phyloP scores from a whole-genome alignment of 768 basidiomycete species.

The Naganishia onofrii region DNA sequence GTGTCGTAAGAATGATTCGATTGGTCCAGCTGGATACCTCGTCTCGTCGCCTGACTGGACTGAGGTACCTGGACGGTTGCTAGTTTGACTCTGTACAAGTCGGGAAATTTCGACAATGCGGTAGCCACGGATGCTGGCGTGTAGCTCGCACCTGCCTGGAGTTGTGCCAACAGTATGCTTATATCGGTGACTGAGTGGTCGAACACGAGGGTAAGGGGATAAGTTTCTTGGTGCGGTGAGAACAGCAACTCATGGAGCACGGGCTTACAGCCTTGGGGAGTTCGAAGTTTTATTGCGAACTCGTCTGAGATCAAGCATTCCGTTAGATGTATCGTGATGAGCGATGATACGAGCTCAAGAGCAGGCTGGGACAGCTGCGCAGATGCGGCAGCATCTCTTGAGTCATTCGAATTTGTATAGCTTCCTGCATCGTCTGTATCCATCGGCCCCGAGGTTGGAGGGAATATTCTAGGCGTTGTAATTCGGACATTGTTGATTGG shows the following conservation, averaged over 20 bases:
- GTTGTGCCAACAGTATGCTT: not conserved
- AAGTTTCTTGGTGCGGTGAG: not conserved
- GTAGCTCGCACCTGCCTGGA: not conserved
- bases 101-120: not conserved
- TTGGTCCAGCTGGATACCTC: not conserved
- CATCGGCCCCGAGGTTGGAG: not conserved
- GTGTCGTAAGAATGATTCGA: not conserved
- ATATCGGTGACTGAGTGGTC: not conserved
- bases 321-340: not conserved
- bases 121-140: slow-evolving; percentile 1
- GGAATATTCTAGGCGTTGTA: not conserved
- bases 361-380: not conserved
- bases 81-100: not conserved
- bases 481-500: not conserved
- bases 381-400: not conserved
- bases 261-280: slow-evolving; percentile 20
- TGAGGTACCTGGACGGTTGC: not conserved
- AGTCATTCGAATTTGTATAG: no score
- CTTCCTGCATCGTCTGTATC: not conserved
- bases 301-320: slow-evolving; percentile 6
- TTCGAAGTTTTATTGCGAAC: not conserved
- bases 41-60: not conserved
- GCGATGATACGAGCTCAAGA: not conserved
- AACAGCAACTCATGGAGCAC: no score
- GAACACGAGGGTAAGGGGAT: not conserved